Base-by-base conservation (phyloP, 2,329 filamentous ascomycete species). In the Harringtonia aguacate region DNA sequence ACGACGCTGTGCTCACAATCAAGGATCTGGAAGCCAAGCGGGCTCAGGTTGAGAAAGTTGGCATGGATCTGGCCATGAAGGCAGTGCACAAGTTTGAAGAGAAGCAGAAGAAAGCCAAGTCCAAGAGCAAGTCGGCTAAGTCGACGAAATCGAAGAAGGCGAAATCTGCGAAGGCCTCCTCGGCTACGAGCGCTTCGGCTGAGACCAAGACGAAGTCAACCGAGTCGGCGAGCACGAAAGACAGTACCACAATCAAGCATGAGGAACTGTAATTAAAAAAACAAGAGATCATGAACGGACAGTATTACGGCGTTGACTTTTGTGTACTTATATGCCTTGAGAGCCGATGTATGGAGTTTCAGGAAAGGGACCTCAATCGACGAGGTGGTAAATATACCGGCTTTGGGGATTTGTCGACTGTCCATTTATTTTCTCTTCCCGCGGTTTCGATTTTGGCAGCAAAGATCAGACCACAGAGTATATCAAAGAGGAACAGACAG, bases 1-100 rank as follows among this genome's bases (percentile, higher is more conserved):
- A 86, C 10, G 80, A 97, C 52, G 85, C 87, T 0, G 80, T 81
- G 8, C 69, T 95, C 9, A 72, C 82, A 1, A 67, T 79, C 51
- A 80, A 81, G 56, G 89, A 95, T 24, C 62, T 95, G 27, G 67
- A 78, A 46, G 70, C 69, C 21, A 83, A 82, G 61, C 73, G 79
- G 15, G 77, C 80, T 54, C 77, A 84, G 58, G 72, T 97, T 8
- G 78, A 83, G 58, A 79, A 84, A 58, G 75, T 72, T 5, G 76
- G 78, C 53, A 73, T 82, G 59, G 77, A 86, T 21, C 70, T 89
- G 39, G 73, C 86, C 44, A 76, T 82, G 68, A 83, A 79, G 67
- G 76, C 76, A 45, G 75, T 83, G 54, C 72, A 68, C 52, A 70
- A 71, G 53, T 71, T 72, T 43, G 71, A 73, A 53, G 64, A 62